phyloP scores from a whole-genome alignment of 352 stramenopile genomes.

The Aphanomyces cochlioides region DNA sequence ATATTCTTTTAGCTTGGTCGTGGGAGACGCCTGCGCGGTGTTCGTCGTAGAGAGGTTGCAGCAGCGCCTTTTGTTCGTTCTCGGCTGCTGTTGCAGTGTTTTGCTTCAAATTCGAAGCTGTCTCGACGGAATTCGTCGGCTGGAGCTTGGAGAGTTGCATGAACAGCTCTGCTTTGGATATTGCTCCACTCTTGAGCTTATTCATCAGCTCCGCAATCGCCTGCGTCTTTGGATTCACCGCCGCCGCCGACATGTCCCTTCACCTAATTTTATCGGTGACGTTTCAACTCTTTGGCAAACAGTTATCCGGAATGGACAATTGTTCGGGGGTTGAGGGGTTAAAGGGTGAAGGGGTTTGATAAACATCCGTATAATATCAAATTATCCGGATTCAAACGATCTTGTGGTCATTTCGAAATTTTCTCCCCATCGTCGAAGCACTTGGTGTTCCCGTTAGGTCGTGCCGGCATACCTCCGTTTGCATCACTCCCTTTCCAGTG shows the following conservation, averaged over 20 bases:
- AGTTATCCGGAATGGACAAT: too few species aligned
- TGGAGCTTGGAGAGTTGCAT: constrained; percentile 76
- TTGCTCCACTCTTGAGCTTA: constrained; percentile 78
- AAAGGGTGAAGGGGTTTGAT: too few species aligned
- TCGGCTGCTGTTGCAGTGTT: not conserved
- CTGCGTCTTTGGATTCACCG: constrained; percentile 14
- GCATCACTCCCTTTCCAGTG: too few species aligned
- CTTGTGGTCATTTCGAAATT: too few species aligned
- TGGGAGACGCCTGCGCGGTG: constrained; percentile 63
- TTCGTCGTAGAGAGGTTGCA: constrained; percentile 38
- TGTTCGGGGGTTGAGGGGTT: too few species aligned
- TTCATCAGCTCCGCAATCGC: constrained; percentile 67
- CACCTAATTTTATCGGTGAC: constrained; percentile 18
- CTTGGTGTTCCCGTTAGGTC: too few species aligned
- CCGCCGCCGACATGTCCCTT: not conserved
- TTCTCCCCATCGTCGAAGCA: too few species aligned
- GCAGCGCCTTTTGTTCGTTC: not conserved
- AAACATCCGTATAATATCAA: not conserved
- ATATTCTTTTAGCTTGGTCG: constrained; percentile 56
- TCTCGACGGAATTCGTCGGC: constrained; percentile 17
- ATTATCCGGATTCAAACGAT: too few species aligned
- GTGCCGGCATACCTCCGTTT: too few species aligned
- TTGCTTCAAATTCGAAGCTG: constrained; percentile 4
- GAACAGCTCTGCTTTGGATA: constrained; percentile 84
- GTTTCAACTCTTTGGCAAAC: not conserved